phyloP scores from a whole-genome alignment of 805 yeast genomes.

The Ogataea dorogensis region DNA sequence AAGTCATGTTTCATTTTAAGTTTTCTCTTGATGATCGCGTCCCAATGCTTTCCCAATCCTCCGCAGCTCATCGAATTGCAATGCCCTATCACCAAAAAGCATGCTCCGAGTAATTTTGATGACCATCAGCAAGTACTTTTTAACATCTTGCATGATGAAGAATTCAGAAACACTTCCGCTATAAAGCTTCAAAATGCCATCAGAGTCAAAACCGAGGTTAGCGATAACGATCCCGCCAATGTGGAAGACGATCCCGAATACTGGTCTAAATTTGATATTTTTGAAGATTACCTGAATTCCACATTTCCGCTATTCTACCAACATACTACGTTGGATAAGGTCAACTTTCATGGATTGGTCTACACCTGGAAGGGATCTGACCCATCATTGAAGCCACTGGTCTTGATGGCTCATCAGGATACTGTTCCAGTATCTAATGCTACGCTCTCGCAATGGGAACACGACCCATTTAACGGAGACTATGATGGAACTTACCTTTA shows the following conservation, averaged over 20 bases:
- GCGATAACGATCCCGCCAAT: conserved; percentile 47
- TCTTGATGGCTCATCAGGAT: conserved; percentile 52
- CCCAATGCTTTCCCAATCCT: not conserved
- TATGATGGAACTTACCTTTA: conserved; percentile 39
- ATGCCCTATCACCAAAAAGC: conserved; percentile 20
- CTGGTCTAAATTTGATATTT: conserved; percentile 33
- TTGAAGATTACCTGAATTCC: conserved; percentile 39
- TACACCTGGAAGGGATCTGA: conserved; percentile 44
- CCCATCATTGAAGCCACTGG: conserved; percentile 39
- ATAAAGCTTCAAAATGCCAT: conserved; percentile 56
- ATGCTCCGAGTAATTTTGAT: conserved; percentile 35
- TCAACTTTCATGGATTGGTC: conserved; percentile 45
- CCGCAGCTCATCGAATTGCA: not conserved
- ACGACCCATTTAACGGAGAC: conserved; percentile 38
- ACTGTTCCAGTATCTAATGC: conserved; percentile 47
- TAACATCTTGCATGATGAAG: conserved; percentile 37
- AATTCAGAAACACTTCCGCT: conserved; percentile 41
- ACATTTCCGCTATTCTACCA: conserved; percentile 42
- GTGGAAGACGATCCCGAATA: conserved; percentile 53
- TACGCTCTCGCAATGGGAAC: conserved; percentile 39
- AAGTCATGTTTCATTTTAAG: too few relatives aligned
- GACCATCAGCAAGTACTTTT: conserved; percentile 33
- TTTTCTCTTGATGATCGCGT: not conserved
- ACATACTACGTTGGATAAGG: conserved; percentile 35
- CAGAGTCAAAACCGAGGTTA: conserved; percentile 60